Percentiles rank a stretch among this genome's conserved stretches.
Conservation (phyloP, 495 filamentous ascomycete genomes). For the Podospora fimiseda region DNA sequence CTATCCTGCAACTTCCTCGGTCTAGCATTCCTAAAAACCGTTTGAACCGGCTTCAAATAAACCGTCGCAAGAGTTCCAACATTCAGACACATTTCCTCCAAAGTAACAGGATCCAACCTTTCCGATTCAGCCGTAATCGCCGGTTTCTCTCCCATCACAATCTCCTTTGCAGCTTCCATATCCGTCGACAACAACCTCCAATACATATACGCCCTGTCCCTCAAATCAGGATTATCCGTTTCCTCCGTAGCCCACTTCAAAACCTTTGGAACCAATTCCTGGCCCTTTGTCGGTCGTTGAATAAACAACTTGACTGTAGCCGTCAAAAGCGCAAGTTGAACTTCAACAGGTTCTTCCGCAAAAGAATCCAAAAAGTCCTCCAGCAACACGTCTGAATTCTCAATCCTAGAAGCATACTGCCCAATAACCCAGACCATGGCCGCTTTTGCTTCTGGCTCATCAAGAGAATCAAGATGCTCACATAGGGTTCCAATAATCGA, state of each 20-base stretch:
- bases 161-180: constrained; percentile 72
- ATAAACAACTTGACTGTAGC: constrained; percentile 98
- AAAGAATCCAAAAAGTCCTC: constrained; percentile 95
- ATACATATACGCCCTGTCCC: constrained; percentile 98
- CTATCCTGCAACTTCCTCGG: constrained; percentile 69
- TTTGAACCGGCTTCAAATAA: constrained; percentile 94
- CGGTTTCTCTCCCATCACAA: constrained; percentile 97
- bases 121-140: constrained; percentile 95
- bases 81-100: constrained; percentile 95
- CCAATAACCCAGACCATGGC: constrained; percentile 99
- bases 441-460: constrained; percentile 98
- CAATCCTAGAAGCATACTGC: constrained; percentile 93
- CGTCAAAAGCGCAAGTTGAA: constrained; percentile 89
- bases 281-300: constrained; percentile 89
- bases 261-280: constrained; percentile 88
- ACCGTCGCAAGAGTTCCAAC: constrained; percentile 95
- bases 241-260: constrained; percentile 99
- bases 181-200: constrained; percentile 96
- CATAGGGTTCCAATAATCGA: constrained; percentile 93
- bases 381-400: constrained; percentile 87
- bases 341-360: constrained; percentile 87
- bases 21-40: constrained; percentile 90
- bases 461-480: constrained; percentile 91
- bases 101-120: constrained; percentile 81
- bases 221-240: constrained; percentile 94